Evolutionary conservation across 1,284 basidiomycete species (phyloP).

Genomic region (Austroboletus niveus): DNA sequence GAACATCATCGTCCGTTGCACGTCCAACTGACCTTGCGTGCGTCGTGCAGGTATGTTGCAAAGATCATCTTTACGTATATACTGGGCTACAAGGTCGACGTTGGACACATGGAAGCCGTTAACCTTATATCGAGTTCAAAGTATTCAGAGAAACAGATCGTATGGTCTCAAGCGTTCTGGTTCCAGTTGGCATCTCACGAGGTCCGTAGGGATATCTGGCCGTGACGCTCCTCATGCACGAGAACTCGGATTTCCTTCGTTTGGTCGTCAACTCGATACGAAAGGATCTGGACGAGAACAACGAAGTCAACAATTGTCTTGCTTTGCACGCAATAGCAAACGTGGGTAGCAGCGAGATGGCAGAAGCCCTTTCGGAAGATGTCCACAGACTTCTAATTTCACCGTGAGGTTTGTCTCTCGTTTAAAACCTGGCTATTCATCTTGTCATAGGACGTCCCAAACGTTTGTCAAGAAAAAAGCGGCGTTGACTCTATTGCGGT

Average conservation of each 20-base stretch:
- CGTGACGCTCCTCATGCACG: constrained; percentile 96
- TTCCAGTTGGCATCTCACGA: constrained; percentile 11
- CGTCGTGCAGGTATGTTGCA: constrained; percentile 71
- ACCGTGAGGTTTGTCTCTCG: constrained; percentile 59
- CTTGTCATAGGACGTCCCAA: constrained; percentile 74
- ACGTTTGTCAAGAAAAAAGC: constrained; percentile 99
- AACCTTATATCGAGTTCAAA: constrained; percentile 95
- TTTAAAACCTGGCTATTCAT: constrained; percentile 8
- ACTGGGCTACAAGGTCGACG: constrained; percentile 96
- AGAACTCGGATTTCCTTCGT: constrained; percentile 94
- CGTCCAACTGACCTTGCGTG: constrained; percentile 12
- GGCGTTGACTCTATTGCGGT: constrained; percentile 86
- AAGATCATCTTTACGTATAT: constrained; percentile 99
- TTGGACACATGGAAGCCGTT: constrained; percentile 99
- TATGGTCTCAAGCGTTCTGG: constrained; percentile 39
- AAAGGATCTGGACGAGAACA: constrained; percentile 94
- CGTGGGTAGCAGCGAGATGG: constrained; percentile 97
- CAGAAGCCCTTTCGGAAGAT: constrained; percentile 89
- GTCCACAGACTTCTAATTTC: constrained; percentile 96
- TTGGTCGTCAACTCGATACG: constrained; percentile 97
- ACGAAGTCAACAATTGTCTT: constrained; percentile 94
- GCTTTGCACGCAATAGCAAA: constrained; percentile 98
- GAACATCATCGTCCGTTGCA: constrained; percentile 13
- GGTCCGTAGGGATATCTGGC: constrained; percentile 87
- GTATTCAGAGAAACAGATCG: constrained; percentile 99